Percentiles rank a stretch among this genome's conserved stretches.
Evolutionary conservation across 1,284 basidiomycete species (phyloP).

Genomic region (Afroboletus lepidellus): DNA sequence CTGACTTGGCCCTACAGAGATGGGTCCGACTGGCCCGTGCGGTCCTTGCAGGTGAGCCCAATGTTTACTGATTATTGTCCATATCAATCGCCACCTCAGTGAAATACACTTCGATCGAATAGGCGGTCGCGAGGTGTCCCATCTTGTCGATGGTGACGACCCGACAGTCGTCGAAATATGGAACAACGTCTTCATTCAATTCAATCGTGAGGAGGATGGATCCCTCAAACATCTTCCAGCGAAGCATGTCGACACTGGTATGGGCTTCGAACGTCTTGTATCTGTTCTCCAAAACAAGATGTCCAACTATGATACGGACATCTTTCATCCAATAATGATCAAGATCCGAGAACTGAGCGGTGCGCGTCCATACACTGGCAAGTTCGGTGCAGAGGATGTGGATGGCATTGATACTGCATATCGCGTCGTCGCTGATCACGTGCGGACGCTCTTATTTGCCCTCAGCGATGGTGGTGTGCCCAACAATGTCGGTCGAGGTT

Average conservation of each 20-base stretch:
- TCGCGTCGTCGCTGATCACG: constrained; percentile 95
- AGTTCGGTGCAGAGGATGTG: constrained; percentile 88
- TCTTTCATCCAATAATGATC: constrained; percentile 88
- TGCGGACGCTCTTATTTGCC: constrained; percentile 93
- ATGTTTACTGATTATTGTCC: background rate
- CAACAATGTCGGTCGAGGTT: constrained; percentile 94
- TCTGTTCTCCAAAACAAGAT: constrained; percentile 88
- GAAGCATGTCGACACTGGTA: constrained; percentile 97
- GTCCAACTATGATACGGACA: constrained; percentile 98
- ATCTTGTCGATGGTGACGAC: constrained; percentile 93
- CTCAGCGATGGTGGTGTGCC: constrained; percentile 96
- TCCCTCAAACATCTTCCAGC: constrained; percentile 81
- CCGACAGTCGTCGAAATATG: constrained; percentile 97
- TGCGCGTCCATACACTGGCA: constrained; percentile 84
- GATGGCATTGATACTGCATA: constrained; percentile 98
- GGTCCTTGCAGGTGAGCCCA: constrained; percentile 83
- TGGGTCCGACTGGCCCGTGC: constrained; percentile 97
- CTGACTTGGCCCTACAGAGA: constrained; percentile 57
- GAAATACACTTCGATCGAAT: constrained; percentile 98
- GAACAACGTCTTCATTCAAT: constrained; percentile 99
- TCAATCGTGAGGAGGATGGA: constrained; percentile 91
- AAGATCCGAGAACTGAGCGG: constrained; percentile 90
- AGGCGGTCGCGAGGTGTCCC: constrained; percentile 88
- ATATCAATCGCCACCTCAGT: constrained; percentile 38
- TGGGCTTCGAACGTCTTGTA: constrained; percentile 98